Evolutionary conservation across 371 early-diverging fungal genomes (phyloP).

Genomic region (Mucor velutinosus): DNA sequence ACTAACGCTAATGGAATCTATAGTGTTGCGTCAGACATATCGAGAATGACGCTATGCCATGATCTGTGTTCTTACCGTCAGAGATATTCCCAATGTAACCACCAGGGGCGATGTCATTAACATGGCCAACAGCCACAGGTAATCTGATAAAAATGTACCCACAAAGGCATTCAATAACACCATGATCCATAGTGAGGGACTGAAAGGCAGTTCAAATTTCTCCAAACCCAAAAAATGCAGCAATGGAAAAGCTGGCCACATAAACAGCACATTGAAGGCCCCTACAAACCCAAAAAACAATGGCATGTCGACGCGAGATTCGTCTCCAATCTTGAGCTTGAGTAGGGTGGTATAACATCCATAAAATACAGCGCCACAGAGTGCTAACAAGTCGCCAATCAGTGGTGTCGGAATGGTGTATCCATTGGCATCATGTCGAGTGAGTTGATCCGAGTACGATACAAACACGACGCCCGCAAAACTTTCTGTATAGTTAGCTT

Average conservation of each 20-base stretch:
- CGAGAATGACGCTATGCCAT: background rate
- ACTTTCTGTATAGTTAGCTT: slow-evolving; percentile 20
- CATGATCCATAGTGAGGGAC: slow-evolving; percentile 58
- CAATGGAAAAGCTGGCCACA: slow-evolving; percentile 72
- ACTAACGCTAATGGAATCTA: slow-evolving; percentile 75
- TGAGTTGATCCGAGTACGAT: slow-evolving; percentile 45
- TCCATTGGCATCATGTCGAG: slow-evolving; percentile 7
- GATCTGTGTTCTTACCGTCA: slow-evolving; percentile 52
- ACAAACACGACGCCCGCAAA: slow-evolving; percentile 63
- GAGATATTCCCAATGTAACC: slow-evolving; percentile 75
- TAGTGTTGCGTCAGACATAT: background rate
- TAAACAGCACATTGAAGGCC: slow-evolving; percentile 66
- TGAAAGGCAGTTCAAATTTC: slow-evolving; percentile 64
- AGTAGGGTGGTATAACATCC: slow-evolving; percentile 79
- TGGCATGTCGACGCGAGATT: slow-evolving; percentile 73
- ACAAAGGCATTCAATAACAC: slow-evolving; percentile 73
- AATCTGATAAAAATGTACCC: slow-evolving; percentile 84
- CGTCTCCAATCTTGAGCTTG: slow-evolving; percentile 71
- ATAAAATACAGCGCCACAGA: slow-evolving; percentile 77
- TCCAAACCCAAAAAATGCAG: slow-evolving; percentile 74
- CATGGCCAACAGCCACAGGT: slow-evolving; percentile 79
- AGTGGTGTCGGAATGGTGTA: slow-evolving; percentile 29
- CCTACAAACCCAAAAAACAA: slow-evolving; percentile 87
- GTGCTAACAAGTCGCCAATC: slow-evolving; percentile 72
- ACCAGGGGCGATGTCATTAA: slow-evolving; percentile 82